phyloP scores from a whole-genome alignment of 1,284 basidiomycete species.

The Sanghuangporus sanghuang region DNA sequence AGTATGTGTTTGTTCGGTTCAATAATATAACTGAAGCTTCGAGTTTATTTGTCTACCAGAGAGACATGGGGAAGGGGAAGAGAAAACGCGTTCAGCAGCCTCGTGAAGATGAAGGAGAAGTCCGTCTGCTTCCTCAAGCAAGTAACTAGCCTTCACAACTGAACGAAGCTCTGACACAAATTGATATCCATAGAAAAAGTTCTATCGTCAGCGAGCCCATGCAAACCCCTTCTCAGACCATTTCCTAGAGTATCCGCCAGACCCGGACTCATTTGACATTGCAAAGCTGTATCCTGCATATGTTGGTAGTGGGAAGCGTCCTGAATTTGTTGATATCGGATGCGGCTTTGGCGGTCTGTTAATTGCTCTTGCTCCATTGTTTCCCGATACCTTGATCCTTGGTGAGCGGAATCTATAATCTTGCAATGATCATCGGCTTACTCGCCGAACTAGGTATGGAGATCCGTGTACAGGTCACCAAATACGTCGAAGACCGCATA shows the following conservation, averaged over 20 bases:
- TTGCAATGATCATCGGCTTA: not conserved
- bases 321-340: conserved; percentile 96
- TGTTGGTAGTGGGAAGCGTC: conserved; percentile 50
- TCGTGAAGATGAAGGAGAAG: not conserved
- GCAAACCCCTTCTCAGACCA: conserved; percentile 99
- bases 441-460: conserved; percentile 72
- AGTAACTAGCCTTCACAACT: not conserved
- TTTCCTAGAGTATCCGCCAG: conserved; percentile 83
- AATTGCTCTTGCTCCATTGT: conserved; percentile 86
- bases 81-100: not conserved
- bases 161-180: not conserved
- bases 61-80: conserved; percentile 7
- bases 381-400: conserved; percentile 90
- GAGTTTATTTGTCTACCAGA: not conserved
- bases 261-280: conserved; percentile 84
- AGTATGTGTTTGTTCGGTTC: not conserved
- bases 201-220: conserved; percentile 95
- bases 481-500: conserved; percentile 96
- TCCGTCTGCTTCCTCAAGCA: conserved; percentile 13
- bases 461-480: conserved; percentile 93
- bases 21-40: not conserved
- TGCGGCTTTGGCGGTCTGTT: conserved; percentile 97
- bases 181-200: conserved; percentile 67
- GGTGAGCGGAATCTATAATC: conserved; percentile 49
- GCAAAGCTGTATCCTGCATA: conserved; percentile 78